Conservation (phyloP, 148 eudicot genomes). For the Beta vulgaris region DNA sequence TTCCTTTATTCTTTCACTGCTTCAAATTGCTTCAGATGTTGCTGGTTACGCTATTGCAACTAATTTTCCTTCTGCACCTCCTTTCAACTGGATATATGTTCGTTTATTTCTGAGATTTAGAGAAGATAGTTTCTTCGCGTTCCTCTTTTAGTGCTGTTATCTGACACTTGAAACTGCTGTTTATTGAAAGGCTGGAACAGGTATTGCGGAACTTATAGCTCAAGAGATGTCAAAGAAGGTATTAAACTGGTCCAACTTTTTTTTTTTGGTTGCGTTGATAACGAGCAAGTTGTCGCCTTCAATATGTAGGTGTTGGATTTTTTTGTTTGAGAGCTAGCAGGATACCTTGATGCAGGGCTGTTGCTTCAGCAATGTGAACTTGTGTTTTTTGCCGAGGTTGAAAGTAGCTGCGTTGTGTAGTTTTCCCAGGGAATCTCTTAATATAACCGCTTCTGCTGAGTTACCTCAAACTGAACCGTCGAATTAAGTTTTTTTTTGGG, state of each 20-base stretch:
- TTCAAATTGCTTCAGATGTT: neutral
- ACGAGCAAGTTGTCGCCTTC: no score
- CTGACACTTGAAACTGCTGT: slow-evolving; percentile 23
- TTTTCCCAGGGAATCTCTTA: no score
- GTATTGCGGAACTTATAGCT: slow-evolving; percentile 92
- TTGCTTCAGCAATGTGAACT: no score
- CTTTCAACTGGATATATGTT: neutral
- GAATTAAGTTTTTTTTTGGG: no score
- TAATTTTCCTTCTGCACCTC: neutral
- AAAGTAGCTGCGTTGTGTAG: no score
- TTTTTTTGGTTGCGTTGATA: no score
- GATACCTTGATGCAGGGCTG: no score
- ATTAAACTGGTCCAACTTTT: slow-evolving; percentile 7
- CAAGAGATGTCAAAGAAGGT: slow-evolving; percentile 82
- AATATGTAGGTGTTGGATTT: no score
- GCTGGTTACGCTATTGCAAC: neutral
- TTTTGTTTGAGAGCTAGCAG: no score
- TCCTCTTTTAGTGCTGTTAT: neutral
- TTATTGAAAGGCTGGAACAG: slow-evolving; percentile 87
- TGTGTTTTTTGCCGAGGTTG: no score
- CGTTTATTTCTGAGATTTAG: neutral
- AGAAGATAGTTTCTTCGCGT: neutral
- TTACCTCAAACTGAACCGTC: no score
- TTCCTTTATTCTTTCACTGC: neutral
- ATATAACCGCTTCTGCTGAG: no score